Base-by-base conservation (phyloP, 179 eudicot genomes). In the Kewa caespitosa region DNA sequence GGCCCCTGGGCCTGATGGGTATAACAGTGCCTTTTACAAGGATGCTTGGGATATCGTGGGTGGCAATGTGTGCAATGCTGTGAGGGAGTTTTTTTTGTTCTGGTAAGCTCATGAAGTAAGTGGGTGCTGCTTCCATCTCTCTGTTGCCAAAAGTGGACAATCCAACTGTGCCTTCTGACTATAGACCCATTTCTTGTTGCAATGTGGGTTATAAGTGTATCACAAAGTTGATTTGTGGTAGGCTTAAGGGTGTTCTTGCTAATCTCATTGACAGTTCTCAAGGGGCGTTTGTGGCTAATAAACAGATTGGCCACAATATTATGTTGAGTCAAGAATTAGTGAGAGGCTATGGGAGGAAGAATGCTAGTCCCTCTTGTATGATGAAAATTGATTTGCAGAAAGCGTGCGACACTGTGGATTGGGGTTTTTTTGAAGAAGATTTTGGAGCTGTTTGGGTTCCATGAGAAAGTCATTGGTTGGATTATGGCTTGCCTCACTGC, bases 1-100 rank as follows among this genome's bases (percentile, higher is more conserved):
- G 22, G 55, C 69, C 0, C 76, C 76, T 7, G 57, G 76, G 28
- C 59, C 76, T 1, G 69, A 74, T 41, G 69, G 69, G 10, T 74
- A 55, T 41, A 38, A 13, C 20, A 23, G 38, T 12, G 2, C 23
- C 1, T 61, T 74, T 17, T 60, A 30, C 31, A 74, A 62, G 11
- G 62, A 74, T 7, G 1, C 38, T 1, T 74, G 76, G 76, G 14
- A 15, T 25, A 28, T 41, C 8, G 69, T 74, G 1, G 69, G 69
- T 2, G 13, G 10, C 0, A 28, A 30, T 7, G 2, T 61, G 7
- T 1, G 8, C 1, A 13, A 28, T 3, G 68, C 41, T 0, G 37
- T 62, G 0, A 8, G 9, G 31, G 38, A 74, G 7, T n/a, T 62
- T 74, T 18, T 74, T 74, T 32, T 14, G 5, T 25, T 4, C 69